Base-by-base conservation (phyloP, 805 yeast genomes). In the Saturnispora ahearnii region DNA sequence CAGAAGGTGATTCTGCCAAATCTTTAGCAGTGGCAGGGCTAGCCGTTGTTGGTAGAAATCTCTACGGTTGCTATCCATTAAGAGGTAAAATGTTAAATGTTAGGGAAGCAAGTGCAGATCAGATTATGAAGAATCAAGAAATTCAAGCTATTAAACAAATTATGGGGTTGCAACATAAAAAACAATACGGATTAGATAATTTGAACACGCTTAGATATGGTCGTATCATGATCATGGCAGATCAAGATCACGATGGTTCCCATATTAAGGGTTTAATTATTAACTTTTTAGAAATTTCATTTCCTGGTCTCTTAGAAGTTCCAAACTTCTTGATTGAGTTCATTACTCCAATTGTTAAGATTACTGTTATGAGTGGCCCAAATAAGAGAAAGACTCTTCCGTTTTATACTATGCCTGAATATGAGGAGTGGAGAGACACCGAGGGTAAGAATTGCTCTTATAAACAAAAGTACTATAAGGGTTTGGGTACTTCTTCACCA, bases 201-300 rank as follows among this genome's bases (percentile, higher is more conserved):
- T 73, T 85, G 13, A 77, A 78, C 51, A 81, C 84, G 4, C 72
- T 93, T 54, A 80, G 99, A 64, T 93, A 93, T 62, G 99, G 99
- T 34, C 96, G 89, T 64, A 77, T 93, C 46, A 93, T 93, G 98
- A 89, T 93, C 63, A 93, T 93, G 98, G 89, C 99, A 6, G 99
- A 93, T 84, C 99, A 93, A 70, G 99, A 93, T 87, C 96, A 90
- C 59, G 99, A 93, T 75, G 99, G 99, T 53, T 85, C 96, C 15
- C 99, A 93, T 72, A 93, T 93, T 65, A 93, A 93, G 64, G 99
- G 99, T 56, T 76, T 93, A 57, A 78, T 93, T 51, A 93, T 93
- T 61, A 93, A 93, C 65, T 93, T 93, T 61, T 70, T 93, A 52
- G 98, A 91, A 65, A 78, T 91, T 4, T 84, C 96, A 31, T 93